A percentile compares a stretch with the other conserved stretches of the same genome.
Conservation (phyloP, 2,329 filamentous ascomycete genomes). For the Colletotrichum shisoi region DNA sequence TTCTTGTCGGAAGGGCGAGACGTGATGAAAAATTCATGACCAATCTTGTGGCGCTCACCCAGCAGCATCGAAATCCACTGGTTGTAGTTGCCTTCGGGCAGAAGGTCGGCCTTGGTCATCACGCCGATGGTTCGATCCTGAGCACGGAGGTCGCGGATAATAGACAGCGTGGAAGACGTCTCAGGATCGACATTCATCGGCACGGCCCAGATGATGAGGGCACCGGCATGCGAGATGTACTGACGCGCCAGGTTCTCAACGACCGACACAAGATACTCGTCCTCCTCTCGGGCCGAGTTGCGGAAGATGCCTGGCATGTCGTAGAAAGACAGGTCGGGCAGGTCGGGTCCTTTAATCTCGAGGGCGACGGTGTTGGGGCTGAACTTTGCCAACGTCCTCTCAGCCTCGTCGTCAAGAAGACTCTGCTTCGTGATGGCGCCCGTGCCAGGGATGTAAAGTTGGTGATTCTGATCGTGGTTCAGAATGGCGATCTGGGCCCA, state of each 20-base stretch:
- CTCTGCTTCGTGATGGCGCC: conserved; percentile 52
- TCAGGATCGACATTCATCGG: conserved; percentile 81
- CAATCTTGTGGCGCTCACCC: conserved; percentile 68
- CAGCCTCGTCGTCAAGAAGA: conserved; percentile 49
- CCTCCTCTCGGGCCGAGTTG: conserved; percentile 68
- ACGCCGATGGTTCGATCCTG: conserved; percentile 73
- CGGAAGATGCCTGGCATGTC: conserved; percentile 86
- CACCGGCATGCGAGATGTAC: conserved; percentile 74
- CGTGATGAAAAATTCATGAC: conserved; percentile 81
- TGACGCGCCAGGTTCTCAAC: conserved; percentile 74
- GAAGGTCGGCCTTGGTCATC: conserved; percentile 83
- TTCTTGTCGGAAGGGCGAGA: conserved; percentile 68
- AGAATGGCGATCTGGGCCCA: conserved; percentile 81
- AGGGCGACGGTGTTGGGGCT: conserved; percentile 83
- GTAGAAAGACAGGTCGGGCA: conserved; percentile 81
- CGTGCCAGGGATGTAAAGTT: conserved; percentile 63
- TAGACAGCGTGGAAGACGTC: conserved; percentile 73
- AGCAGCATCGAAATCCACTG: conserved; percentile 72
- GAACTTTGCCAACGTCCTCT: conserved; percentile 69
- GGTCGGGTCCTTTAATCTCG: conserved; percentile 73
- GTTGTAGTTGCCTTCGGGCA: conserved; percentile 61
- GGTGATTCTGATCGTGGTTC: conserved; percentile 66
- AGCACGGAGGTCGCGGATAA: conserved; percentile 67
- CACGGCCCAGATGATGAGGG: conserved; percentile 79
- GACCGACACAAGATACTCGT: conserved; percentile 74